phyloP scores from a whole-genome alignment of 306 rosid genomes.

The Cicer bijugum region DNA sequence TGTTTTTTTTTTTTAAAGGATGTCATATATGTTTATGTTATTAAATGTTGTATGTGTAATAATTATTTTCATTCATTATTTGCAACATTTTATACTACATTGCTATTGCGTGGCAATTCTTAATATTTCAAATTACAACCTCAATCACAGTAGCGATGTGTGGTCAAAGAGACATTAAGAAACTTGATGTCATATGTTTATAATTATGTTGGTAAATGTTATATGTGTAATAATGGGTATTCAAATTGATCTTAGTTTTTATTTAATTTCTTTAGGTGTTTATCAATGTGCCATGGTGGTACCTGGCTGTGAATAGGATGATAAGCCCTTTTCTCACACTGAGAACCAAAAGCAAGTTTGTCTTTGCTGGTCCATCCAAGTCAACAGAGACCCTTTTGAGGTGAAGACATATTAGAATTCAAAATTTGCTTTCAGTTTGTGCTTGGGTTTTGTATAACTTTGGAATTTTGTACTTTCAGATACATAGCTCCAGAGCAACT shows the following conservation, averaged over 20 bases:
- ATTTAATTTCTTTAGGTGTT: slow-evolving; percentile 52
- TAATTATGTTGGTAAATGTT: too few relatives aligned
- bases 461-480: slow-evolving; percentile 48
- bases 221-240: not conserved
- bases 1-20: too few relatives aligned
- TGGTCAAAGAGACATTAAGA: too few relatives aligned
- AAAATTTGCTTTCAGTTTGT: slow-evolving; percentile 25
- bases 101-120: too few relatives aligned
- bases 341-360: slow-evolving; percentile 78
- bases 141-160: too few relatives aligned
- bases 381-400: slow-evolving; percentile 73
- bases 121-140: too few relatives aligned
- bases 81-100: too few relatives aligned
- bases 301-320: slow-evolving; percentile 73
- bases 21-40: too few relatives aligned
- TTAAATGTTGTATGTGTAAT: too few relatives aligned
- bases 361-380: slow-evolving; percentile 81
- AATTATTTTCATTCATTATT: too few relatives aligned
- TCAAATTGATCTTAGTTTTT: not conserved
- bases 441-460: not conserved
- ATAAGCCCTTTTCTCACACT: slow-evolving; percentile 80
- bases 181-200: not conserved
- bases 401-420: slow-evolving; percentile 43
- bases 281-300: slow-evolving; percentile 93
- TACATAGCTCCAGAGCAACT: slow-evolving; percentile 74